Evolutionary conservation across 192 early-diverging fungal genomes (phyloP).

Genomic region (Podila epigama): DNA sequence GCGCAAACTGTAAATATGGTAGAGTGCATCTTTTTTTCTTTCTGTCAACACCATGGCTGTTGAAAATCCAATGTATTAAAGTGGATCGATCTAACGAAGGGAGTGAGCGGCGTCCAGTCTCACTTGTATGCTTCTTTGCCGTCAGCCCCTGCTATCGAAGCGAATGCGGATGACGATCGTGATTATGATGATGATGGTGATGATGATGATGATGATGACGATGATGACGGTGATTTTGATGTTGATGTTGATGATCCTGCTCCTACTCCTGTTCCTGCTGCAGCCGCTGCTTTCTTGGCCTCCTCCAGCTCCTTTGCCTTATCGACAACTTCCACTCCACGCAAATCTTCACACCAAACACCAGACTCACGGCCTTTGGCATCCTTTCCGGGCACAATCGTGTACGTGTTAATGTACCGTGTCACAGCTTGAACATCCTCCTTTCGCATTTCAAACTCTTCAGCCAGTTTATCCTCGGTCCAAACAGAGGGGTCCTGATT

Average conservation of each 20-base stretch:
- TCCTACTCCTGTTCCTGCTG: not conserved
- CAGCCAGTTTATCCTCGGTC: conserved; percentile 17
- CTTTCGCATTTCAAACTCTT: conserved; percentile 22
- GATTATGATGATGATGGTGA: not conserved
- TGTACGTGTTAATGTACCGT: conserved; percentile 40
- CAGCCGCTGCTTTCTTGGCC: not conserved
- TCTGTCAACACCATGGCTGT: too few relatives aligned
- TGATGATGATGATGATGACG: not conserved
- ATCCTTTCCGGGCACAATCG: conserved; percentile 38
- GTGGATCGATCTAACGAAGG: too few relatives aligned
- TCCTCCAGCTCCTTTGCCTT: conserved; percentile 20
- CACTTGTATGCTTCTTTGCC: too few relatives aligned
- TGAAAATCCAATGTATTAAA: too few relatives aligned
- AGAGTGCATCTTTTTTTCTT: too few relatives aligned
- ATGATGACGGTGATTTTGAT: not conserved
- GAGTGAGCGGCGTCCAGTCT: too few relatives aligned
- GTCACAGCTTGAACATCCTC: conserved; percentile 23
- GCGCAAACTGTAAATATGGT: too few relatives aligned
- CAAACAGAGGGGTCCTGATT: conserved; percentile 41
- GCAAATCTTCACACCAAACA: conserved; percentile 45
- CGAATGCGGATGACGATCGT: not conserved
- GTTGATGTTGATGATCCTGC: not conserved
- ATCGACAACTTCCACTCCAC: conserved; percentile 30
- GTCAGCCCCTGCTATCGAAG: too few relatives aligned
- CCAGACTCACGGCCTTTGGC: conserved; percentile 36